Base-by-base conservation (phyloP, 805 yeast genomes). In the Metschnikowia rubicola region DNA sequence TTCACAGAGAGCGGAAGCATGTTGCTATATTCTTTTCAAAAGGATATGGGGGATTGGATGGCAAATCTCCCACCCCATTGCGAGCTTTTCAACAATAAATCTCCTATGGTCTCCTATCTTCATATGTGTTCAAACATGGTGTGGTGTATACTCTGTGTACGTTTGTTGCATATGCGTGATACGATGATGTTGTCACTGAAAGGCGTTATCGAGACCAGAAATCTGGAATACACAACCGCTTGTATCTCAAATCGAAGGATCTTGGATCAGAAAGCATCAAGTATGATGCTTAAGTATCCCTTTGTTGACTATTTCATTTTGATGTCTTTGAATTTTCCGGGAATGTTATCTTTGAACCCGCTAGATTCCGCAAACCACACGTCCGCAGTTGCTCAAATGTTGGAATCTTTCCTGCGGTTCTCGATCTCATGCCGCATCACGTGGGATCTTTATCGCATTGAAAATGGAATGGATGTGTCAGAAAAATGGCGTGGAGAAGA, bases 121-220 rank as follows among this genome's bases (percentile, higher is more conserved):
- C 61, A 58, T 37, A 43, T 57, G 39, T 41, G 49, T 10, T 42
- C 35, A 11, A 50, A 52, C 36, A 43, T 57, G 35, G 46, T 52
- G 11, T 60, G 62, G 62, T 58, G 60, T 41, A 47, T 53, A 10
- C 36, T 57, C 13, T 54, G 61, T 3, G 52, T 56, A 5, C 44
- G 62, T 41, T 38, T 57, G 39, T 37, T 47, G 33, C 31, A 30
- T n/a, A 32, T 56, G 8, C 44, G 37, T 21, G 36, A 30, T n/a
- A 41, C 21, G n/a, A 31, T 40, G 9, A 35, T 37, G 11, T 17
- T 43, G 8, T 26, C 41, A 10, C 44, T 47, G 31, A 44, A 45
- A 8, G 44, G 39, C 3, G 34, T 56, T 7, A 42, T 54, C 2
- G 41, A 35, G 12, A 28, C 53, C 9, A 41, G 59, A 34, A 44